Percentiles rank a stretch among this genome's conserved stretches.
These are phyloP conservation scores for Cokeromyces recurvatus DNA, from an alignment of 371 early-diverging fungal species.

Conservation along the genomic window DNA sequence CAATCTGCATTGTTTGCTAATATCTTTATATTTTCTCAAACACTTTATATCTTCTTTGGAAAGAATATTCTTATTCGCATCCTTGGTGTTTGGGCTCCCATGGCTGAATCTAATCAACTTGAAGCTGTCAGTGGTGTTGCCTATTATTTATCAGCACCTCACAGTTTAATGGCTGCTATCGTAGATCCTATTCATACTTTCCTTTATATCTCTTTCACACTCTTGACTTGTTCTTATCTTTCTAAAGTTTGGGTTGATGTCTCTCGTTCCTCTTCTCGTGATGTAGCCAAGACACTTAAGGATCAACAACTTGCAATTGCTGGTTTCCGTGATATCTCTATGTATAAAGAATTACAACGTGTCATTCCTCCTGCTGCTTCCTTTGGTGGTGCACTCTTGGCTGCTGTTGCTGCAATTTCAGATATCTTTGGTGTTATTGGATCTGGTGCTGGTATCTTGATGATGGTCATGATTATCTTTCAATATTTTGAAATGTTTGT, in stretches of 20 bases:
- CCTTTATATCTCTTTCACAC: constrained; percentile 91
- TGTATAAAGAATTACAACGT: constrained; percentile 98
- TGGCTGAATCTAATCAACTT: constrained; percentile 81
- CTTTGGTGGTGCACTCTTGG: constrained; percentile 97
- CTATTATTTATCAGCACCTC: constrained; percentile 98
- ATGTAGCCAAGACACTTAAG: constrained; percentile 96
- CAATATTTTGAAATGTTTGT: constrained; percentile 99
- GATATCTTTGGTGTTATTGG: constrained; percentile 96
- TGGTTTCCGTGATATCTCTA: constrained; percentile 91
- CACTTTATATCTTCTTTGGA: constrained; percentile 95
- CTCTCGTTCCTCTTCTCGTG: constrained; percentile 95
- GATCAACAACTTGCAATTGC: constrained; percentile 98
- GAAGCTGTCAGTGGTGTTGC: constrained; percentile 93
- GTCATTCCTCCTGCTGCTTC: constrained; percentile 97
- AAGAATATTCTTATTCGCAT: constrained; percentile 91
- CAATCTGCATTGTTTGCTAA: constrained; percentile 97
- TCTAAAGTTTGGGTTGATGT: constrained; percentile 99
- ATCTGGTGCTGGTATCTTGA: constrained; percentile 98
- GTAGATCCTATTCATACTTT: constrained; percentile 93
- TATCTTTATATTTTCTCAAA: constrained; percentile 94
- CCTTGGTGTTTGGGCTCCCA: constrained; percentile 96
- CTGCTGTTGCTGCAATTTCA: constrained; percentile 90
- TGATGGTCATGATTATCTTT: constrained; percentile 99
- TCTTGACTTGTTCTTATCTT: constrained; percentile 92
- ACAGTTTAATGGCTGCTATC: constrained; percentile 75